Conservation (phyloP, 495 filamentous ascomycete genomes). For the Neurospora tetraspora region DNA sequence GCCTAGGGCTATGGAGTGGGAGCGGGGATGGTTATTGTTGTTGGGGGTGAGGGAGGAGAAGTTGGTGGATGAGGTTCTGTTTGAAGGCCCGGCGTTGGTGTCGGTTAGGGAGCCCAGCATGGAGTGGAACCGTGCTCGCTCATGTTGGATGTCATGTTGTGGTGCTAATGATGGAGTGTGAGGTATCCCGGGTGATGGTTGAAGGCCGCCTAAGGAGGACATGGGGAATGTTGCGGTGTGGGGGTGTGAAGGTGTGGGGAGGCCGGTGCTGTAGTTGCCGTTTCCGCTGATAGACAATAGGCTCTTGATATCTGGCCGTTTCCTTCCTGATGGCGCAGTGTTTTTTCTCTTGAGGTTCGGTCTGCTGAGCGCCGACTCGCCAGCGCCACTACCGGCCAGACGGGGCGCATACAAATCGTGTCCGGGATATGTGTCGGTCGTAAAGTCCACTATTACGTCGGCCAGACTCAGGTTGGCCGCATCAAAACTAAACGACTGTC, state of each 20-base stretch:
- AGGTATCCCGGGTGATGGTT: constrained; percentile 22
- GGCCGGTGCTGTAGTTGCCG: constrained; percentile 15
- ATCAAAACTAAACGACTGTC: constrained; percentile 39
- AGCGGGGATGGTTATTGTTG: constrained; percentile 1
- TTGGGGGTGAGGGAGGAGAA: constrained; percentile 13
- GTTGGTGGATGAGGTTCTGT: not conserved
- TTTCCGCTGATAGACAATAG: constrained; percentile 13
- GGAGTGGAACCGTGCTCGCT: not conserved
- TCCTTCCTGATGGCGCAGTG: constrained; percentile 18
- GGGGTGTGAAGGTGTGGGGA: constrained; percentile 20
- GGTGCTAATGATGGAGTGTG: constrained; percentile 18
- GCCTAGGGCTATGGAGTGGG: not conserved
- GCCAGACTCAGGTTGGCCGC: constrained; percentile 41
- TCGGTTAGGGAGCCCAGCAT: constrained; percentile 17
- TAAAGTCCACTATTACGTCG: constrained; percentile 42
- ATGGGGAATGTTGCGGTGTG: constrained; percentile 24
- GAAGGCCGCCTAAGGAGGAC: constrained; percentile 11
- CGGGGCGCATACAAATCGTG: constrained; percentile 34
- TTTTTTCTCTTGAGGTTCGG: constrained; percentile 35
- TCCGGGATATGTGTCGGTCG: constrained; percentile 35
- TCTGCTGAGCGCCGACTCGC: constrained; percentile 12
- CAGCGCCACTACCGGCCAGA: not conserved
- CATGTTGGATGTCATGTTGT: constrained; percentile 12
- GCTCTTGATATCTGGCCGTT: constrained; percentile 23
- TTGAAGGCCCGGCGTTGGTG: not conserved